Conservation (phyloP, 2,329 filamentous ascomycete species). For the Microsporum canis region DNA sequence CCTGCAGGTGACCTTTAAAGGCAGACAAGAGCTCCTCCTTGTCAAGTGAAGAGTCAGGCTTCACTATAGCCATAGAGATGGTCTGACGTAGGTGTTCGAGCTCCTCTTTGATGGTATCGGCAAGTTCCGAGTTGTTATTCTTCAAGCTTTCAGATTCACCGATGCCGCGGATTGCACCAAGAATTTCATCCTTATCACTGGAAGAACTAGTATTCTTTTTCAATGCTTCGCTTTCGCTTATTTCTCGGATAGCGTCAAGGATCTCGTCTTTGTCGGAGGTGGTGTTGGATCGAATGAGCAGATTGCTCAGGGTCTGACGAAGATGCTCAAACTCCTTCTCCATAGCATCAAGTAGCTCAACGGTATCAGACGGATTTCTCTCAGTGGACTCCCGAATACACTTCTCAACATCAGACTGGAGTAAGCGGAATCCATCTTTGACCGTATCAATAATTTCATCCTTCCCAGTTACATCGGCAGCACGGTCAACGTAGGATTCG, state of each 20-base stretch:
- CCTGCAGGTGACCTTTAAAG: constrained; percentile 34
- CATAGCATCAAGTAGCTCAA: constrained; percentile 59
- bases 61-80: constrained; percentile 42
- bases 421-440: constrained; percentile 42
- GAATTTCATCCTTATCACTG: constrained; percentile 49
- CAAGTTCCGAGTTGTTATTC: constrained; percentile 34
- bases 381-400: constrained; percentile 35
- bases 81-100: constrained; percentile 51
- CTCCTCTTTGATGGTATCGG: constrained; percentile 46
- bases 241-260: constrained; percentile 48
- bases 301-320: constrained; percentile 62
- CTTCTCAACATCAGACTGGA: constrained; percentile 48
- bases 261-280: constrained; percentile 49
- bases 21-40: constrained; percentile 55
- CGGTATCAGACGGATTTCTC: constrained; percentile 22
- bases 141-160: constrained; percentile 32
- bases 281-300: constrained; percentile 48
- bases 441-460: constrained; percentile 58
- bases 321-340: constrained; percentile 74
- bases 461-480: constrained; percentile 56
- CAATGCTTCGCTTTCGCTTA: constrained; percentile 29
- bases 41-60: constrained; percentile 36
- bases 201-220: constrained; percentile 32
- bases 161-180: constrained; percentile 48
- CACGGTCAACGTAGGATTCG: constrained; percentile 66